Base-by-base conservation (phyloP, 352 stramenopile species). In the Phytophthora hybrid region DNA sequence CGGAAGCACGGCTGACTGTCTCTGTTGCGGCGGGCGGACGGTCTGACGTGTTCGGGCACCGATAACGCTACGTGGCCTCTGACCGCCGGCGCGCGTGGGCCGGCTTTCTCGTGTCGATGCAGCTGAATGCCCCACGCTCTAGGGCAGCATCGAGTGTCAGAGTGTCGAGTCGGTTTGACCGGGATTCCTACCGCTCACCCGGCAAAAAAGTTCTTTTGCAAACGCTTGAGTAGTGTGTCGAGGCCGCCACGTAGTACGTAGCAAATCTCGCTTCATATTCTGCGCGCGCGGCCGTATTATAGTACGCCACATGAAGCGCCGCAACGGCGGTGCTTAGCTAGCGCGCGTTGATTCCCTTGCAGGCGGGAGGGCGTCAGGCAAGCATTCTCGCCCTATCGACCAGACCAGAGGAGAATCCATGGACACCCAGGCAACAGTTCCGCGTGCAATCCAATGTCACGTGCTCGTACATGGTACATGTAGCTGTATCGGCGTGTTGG, bases 21-120 rank as follows among this genome's bases (percentile, higher is more conserved):
- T 68, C 69, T 72, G 69, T 55, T 46, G 44, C 44, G 16, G 44
- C 44, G 14, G 44, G 16, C 44, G 55, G 47, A 32, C 49, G 31
- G 53, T 59, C 47, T 59, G 60, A 51, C 39, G 29, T 49, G 57
- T 62, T 59, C 31, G 14, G 14, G 37, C 34, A 23, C 52, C 10
- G 41, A 68, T 66, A 71, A 62, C 55, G 68, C 54, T 71, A 75
- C 68, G 68, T 76, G 63, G 69, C 34, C 68, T 63, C 34, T 59
- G 51, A 74, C 59, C 59, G 26, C 66, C 51, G 37, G 34, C 23
- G 23, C 29, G 34, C 44, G 64, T n/a, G 13, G 41, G 39, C 47
- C 39, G 23, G 58, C 44, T 62, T 44, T 60, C 32, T 66, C 68
- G 68, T 59, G 53, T 63, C 53, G 53, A 46, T 74, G 37, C 66